These are phyloP conservation scores for Gaultheria prostrata DNA, from an alignment of 148 eudicot species.

Conservation along the genomic window DNA sequence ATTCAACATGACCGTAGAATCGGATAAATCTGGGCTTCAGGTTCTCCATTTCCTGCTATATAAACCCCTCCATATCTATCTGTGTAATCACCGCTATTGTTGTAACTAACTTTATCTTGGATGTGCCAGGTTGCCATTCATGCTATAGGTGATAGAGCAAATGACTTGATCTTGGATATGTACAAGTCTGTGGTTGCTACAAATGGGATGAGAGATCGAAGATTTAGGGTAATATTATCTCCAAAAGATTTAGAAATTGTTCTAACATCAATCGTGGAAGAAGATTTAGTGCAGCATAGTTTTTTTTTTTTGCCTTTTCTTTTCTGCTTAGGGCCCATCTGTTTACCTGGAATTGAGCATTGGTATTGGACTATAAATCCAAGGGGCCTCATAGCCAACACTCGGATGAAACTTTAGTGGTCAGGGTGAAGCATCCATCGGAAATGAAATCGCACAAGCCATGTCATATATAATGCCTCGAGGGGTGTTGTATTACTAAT, in stretches of 20 bases:
- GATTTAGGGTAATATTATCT: conserved; percentile 60
- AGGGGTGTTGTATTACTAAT: not conserved
- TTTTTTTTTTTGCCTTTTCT: not conserved
- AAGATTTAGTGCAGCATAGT: conserved; percentile 7
- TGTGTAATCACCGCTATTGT: not conserved
- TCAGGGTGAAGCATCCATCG: not conserved
- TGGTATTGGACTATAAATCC: not conserved
- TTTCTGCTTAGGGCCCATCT: not conserved
- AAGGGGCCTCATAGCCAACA: not conserved
- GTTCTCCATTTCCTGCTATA: conserved; percentile 35
- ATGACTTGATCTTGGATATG: conserved; percentile 80
- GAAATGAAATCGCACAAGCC: not conserved
- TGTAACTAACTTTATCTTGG: not conserved
- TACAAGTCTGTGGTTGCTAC: conserved; percentile 63
- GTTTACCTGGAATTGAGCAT: not conserved
- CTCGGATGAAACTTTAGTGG: not conserved
- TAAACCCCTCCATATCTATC: not conserved
- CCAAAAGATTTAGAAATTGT: not conserved
- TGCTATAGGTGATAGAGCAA: conserved; percentile 94
- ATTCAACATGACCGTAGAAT: conserved; percentile 56
- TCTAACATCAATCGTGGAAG: not conserved
- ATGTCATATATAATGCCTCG: not conserved
- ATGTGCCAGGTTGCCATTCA: conserved; percentile 78
- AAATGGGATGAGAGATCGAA: conserved; percentile 77
- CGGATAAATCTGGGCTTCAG: conserved; percentile 82